Evolutionary conservation across 495 filamentous ascomycete genomes (phyloP), one percentile per base, ranked within the genome.

Genomic region (Lichenothelia convexa): DNA sequence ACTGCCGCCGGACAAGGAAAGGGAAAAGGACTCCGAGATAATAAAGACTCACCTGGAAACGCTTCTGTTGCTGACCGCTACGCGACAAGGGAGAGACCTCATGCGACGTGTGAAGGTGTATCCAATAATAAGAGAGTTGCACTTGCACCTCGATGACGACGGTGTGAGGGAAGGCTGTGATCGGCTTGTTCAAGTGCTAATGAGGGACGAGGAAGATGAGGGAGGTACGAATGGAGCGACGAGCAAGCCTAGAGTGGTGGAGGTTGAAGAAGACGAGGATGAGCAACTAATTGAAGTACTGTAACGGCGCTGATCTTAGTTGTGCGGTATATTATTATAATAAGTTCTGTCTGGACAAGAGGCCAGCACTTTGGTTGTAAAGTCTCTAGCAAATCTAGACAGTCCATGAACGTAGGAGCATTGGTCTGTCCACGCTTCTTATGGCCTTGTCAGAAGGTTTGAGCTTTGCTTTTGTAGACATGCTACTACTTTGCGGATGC

Each of bases 31-130:
- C 43, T 48, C 50, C 20, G 63, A 67, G 32, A 85, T 93, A 39
- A 61, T 93, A 18, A 65, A 73, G 39, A 91, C 82, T 21, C 85
- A 93, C 51, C 56, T 97, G 15, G 89, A 97, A 57, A 89, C 82
- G 4, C 52, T 97, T 37, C 64, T 81, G 18, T 59, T 97, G 18
- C 49, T 97, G 45, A 85, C 80, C 0, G 85, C 79, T 5, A 86
- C 80, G 12, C 66, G 69, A 9, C 65, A 75, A 45, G 85, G 80
- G 2, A 65, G 83, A 29, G 75, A 84, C 17, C 51, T 64, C 34
- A 64, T 94, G 65, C 70, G 79, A 40, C 64, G 58, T 8, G 56
- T 78, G n/a, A 79, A 81, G 42, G 78, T 87, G 4, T 95, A 97
- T 54, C 80, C 84, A 0, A 75, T 95, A 34, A 65, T 97, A 21